Evolutionary conservation across 805 yeast genomes (phyloP).

Genomic region (Cyberlindnera petersonii): DNA sequence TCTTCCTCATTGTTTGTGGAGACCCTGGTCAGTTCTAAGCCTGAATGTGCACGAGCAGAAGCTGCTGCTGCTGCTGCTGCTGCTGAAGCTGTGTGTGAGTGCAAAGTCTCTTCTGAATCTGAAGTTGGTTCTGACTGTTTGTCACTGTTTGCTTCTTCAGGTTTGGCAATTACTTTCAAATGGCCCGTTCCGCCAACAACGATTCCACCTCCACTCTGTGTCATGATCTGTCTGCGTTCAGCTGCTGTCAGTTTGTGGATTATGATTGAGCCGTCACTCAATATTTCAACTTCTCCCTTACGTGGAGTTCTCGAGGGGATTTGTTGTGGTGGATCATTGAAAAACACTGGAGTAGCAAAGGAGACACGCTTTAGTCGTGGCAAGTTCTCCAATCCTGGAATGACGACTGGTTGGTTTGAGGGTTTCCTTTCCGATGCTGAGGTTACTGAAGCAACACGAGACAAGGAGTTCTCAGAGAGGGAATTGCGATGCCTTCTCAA

Average conservation of each 20-base stretch:
- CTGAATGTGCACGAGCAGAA: constrained; percentile 32
- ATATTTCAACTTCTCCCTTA: constrained; percentile 72
- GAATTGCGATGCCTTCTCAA: constrained; percentile 11
- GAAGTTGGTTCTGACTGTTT: constrained; percentile 15
- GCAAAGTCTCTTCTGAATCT: constrained; percentile 25
- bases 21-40: constrained; percentile 29
- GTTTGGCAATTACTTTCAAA: constrained; percentile 38
- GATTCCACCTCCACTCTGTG: constrained; percentile 55
- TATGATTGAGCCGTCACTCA: constrained; percentile 49
- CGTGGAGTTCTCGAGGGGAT: constrained; percentile 84
- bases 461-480: constrained; percentile 8
- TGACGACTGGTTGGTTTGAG: constrained; percentile 19
- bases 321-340: constrained; percentile 89
- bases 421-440: constrained; percentile 5
- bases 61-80: constrained; percentile 38
- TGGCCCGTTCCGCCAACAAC: constrained; percentile 81
- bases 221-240: constrained; percentile 43
- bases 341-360: constrained; percentile 73
- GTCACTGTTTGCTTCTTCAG: constrained; percentile 15
- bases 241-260: constrained; percentile 53
- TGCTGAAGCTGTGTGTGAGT: constrained; percentile 31
- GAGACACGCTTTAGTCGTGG: constrained; percentile 57
- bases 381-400: constrained; percentile 41
- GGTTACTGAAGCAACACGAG: constrained; percentile 4
- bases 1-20: constrained; percentile 36